phyloP scores from a whole-genome alignment of 75 land plant genomes.

The Cupressus sempervirens region DNA sequence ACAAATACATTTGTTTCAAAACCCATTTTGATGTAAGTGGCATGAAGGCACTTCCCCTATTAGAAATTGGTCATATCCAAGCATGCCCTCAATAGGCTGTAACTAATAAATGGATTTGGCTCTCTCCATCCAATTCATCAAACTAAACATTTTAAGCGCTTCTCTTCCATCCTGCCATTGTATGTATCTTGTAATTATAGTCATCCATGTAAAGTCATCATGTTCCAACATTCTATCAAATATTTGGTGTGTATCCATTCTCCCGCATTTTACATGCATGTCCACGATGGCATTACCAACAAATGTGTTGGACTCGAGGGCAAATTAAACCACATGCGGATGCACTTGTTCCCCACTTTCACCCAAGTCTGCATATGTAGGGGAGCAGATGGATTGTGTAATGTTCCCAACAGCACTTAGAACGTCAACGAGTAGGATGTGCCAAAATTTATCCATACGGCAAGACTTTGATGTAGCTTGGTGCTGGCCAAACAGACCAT shows the following conservation, averaged over 20 bases:
- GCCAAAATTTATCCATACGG: too few relatives aligned
- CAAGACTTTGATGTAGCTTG: too few relatives aligned
- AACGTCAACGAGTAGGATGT: too few relatives aligned
- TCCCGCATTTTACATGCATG: background rate
- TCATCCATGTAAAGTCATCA: slow-evolving; percentile 18
- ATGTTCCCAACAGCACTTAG: too few relatives aligned
- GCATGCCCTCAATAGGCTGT: background rate
- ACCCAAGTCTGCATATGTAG: background rate
- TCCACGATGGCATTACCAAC: slow-evolving; percentile 8
- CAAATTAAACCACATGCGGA: background rate
- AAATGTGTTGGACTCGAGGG: background rate
- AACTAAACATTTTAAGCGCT: slow-evolving; percentile 9
- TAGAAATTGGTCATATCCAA: slow-evolving; percentile 1
- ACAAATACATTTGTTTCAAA: slow-evolving; percentile 14
- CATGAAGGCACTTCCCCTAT: slow-evolving; percentile 15
- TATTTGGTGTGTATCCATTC: slow-evolving; percentile 11
- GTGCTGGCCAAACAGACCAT: too few relatives aligned
- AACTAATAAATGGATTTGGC: slow-evolving; percentile 7
- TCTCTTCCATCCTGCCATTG: slow-evolving; percentile 10
- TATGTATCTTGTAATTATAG: slow-evolving; percentile 18
- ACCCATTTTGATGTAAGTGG: slow-evolving; percentile 5
- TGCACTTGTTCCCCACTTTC: slow-evolving; percentile 6
- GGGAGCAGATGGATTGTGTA: too few relatives aligned
- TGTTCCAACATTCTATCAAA: slow-evolving; percentile 12
- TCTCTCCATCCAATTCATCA: slow-evolving; percentile 2